Evolutionary conservation across 768 basidiomycete genomes (phyloP).

Genomic region (Collybia nuda): DNA sequence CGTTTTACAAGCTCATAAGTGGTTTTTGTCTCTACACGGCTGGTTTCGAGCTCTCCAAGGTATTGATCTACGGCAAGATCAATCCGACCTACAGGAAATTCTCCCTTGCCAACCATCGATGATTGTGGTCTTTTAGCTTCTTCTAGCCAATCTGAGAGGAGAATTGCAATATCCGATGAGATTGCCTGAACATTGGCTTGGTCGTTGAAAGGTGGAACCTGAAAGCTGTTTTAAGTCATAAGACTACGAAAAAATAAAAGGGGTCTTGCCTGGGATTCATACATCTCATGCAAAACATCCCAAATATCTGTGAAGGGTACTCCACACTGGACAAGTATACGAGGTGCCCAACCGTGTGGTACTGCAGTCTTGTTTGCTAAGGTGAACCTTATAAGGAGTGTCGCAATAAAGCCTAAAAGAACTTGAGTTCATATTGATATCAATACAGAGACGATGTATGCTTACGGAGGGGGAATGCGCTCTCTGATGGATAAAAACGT

Average conservation of each 20-base stretch:
- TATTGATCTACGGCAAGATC: slow-evolving; percentile 76
- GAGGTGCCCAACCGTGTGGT: slow-evolving; percentile 80
- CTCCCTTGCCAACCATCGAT: slow-evolving; percentile 53
- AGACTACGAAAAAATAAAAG: background rate
- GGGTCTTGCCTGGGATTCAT: slow-evolving; percentile 78
- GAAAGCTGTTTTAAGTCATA: slow-evolving; percentile 3
- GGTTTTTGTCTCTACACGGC: slow-evolving; percentile 58
- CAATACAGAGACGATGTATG: background rate
- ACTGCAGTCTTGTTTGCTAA: slow-evolving; percentile 57
- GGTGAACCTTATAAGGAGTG: slow-evolving; percentile 73
- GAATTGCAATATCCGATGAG: slow-evolving; percentile 77
- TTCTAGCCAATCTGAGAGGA: slow-evolving; percentile 80
- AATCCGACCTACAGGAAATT: slow-evolving; percentile 78
- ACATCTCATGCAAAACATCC: slow-evolving; percentile 83
- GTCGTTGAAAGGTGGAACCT: slow-evolving; percentile 85
- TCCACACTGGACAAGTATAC: slow-evolving; percentile 76
- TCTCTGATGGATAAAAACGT: slow-evolving; percentile 88
- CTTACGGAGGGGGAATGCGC: slow-evolving; percentile 86
- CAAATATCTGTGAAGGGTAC: slow-evolving; percentile 83
- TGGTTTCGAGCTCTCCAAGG: slow-evolving; percentile 64
- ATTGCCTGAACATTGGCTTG: slow-evolving; percentile 78
- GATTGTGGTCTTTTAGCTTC: slow-evolving; percentile 75
- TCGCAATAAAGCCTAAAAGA: slow-evolving; percentile 69
- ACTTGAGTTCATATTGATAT: background rate
- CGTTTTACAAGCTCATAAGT: slow-evolving; percentile 73